phyloP scores from a whole-genome alignment of 2,329 filamentous ascomycete species.

The Raffaelea albimanens region DNA sequence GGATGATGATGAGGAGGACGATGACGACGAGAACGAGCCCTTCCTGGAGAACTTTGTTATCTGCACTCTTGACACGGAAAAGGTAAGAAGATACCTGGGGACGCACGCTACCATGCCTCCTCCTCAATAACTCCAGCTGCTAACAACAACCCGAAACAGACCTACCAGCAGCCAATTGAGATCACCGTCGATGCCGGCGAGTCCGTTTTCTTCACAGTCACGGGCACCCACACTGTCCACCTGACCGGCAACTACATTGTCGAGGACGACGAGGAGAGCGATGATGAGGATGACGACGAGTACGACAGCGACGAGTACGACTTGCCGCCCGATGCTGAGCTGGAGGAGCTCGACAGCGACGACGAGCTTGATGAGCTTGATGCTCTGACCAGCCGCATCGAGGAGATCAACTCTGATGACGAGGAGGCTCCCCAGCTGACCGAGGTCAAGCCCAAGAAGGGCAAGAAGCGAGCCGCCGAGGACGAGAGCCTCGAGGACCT shows the following conservation, averaged over 20 bases:
- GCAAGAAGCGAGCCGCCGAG: conserved; percentile 88
- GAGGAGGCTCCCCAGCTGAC: conserved; percentile 60
- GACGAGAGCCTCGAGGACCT: conserved; percentile 71
- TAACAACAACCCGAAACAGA: conserved; percentile 38
- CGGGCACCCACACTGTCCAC: conserved; percentile 81
- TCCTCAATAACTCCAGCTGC: not conserved
- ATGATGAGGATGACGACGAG: conserved; percentile 52
- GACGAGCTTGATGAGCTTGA: conserved; percentile 72
- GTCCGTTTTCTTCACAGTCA: conserved; percentile 84
- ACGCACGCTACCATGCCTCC: too few species aligned
- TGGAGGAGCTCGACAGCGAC: conserved; percentile 61
- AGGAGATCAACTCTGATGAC: conserved; percentile 73
- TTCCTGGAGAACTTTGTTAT: conserved; percentile 85
- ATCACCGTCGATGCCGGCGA: conserved; percentile 86
- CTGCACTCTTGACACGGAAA: conserved; percentile 89
- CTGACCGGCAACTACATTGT: conserved; percentile 95
- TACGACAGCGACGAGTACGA: conserved; percentile 66
- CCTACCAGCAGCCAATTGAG: conserved; percentile 91
- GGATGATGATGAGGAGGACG: conserved; percentile 34
- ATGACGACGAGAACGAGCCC: conserved; percentile 51
- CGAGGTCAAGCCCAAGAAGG: conserved; percentile 44
- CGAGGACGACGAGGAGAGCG: conserved; percentile 53
- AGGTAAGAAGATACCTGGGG: too few species aligned
- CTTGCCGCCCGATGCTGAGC: conserved; percentile 67
- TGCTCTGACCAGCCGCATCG: conserved; percentile 59